Evolutionary conservation across 768 basidiomycete species (phyloP).

Genomic region (Pholiota microspora): DNA sequence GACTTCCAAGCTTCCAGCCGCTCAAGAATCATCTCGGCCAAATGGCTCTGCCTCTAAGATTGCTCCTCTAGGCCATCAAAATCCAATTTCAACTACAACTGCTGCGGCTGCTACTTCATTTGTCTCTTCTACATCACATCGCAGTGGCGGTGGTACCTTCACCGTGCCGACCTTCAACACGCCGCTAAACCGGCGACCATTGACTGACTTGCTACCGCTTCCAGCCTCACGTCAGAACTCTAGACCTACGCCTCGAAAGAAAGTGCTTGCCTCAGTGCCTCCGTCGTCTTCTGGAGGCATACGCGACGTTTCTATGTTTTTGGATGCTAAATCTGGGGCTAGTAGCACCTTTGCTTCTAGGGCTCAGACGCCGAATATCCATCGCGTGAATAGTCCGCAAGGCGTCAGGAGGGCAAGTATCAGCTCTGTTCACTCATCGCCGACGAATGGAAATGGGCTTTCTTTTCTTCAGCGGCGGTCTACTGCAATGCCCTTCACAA

Average conservation of each 20-base stretch:
- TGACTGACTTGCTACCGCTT: slow-evolving; percentile 5
- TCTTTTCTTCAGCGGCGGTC: not conserved
- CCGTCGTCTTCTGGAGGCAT: not conserved
- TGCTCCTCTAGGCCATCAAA: slow-evolving; percentile 2
- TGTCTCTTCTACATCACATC: not conserved
- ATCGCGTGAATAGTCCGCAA: not conserved
- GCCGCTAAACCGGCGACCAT: not conserved
- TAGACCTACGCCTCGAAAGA: not conserved
- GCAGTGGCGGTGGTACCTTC: not conserved
- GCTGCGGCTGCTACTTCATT: not conserved
- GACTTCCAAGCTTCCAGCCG: not conserved
- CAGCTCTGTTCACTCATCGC: not conserved
- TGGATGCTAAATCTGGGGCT: not conserved
- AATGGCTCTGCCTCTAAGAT: not conserved
- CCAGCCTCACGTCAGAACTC: not conserved
- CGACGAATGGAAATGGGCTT: not conserved
- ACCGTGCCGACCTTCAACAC: not conserved
- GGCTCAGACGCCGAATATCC: too few relatives aligned
- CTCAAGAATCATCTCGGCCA: not conserved
- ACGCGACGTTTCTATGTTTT: not conserved
- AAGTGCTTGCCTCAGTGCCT: not conserved
- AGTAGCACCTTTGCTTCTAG: not conserved
- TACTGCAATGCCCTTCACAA: not conserved
- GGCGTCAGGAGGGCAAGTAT: not conserved
- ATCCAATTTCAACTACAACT: not conserved